Evolutionary conservation across 2,329 filamentous ascomycete species (phyloP).

Genomic region (Nakataea oryzae): DNA sequence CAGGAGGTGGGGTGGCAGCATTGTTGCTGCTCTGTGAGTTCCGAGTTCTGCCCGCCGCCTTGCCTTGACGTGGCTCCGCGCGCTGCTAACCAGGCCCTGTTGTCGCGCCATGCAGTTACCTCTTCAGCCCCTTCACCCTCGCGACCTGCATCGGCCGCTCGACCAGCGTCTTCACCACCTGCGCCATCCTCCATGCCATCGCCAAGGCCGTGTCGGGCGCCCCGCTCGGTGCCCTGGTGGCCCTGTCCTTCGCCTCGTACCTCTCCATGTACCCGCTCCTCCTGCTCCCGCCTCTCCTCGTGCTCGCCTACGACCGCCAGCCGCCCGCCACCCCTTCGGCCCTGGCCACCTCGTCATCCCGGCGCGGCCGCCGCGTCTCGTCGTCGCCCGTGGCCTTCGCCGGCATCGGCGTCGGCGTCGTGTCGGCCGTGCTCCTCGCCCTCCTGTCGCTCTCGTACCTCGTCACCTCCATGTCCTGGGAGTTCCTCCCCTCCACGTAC

Average conservation of each 20-base stretch:
- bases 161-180: conserved; percentile 80
- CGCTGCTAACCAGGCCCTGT: not conserved
- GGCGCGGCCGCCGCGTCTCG: not conserved
- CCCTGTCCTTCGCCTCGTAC: conserved; percentile 79
- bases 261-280: conserved; percentile 86
- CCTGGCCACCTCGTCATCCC: conserved; percentile 10
- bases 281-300: conserved; percentile 69
- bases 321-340: conserved; percentile 15
- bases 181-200: conserved; percentile 76
- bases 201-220: conserved; percentile 69
- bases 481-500: conserved; percentile 83
- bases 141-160: conserved; percentile 83
- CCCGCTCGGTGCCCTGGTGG: conserved; percentile 67
- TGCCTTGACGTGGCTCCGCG: not conserved
- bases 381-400: conserved; percentile 38
- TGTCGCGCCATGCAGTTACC: conserved; percentile 45
- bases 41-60: not conserved
- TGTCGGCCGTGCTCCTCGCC: conserved; percentile 42
- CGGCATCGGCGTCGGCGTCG: conserved; percentile 37
- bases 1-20: conserved; percentile 62
- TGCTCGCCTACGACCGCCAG: conserved; percentile 69
- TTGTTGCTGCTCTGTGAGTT: conserved; percentile 70
- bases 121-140: conserved; percentile 92
- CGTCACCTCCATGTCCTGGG: conserved; percentile 69
- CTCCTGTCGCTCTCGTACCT: conserved; percentile 64